phyloP scores from a whole-genome alignment of 2,329 filamentous ascomycete species.

The Colletotrichum spinosum region DNA sequence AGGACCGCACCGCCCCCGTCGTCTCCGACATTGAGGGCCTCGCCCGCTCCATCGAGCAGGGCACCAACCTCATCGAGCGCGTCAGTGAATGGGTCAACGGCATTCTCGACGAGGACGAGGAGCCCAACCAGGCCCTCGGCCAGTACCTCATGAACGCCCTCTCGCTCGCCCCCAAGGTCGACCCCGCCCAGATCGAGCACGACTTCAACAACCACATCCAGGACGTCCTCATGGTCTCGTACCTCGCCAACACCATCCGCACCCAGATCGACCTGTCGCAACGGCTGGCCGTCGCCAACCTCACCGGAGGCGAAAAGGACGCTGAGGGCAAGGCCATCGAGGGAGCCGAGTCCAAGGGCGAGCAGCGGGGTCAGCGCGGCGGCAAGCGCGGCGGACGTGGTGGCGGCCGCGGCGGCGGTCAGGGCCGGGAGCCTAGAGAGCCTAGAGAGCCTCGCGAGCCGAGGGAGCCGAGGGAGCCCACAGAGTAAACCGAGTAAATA shows the following conservation, averaged over 20 bases:
- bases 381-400: slow-evolving; percentile 64
- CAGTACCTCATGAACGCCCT: slow-evolving; percentile 96
- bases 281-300: slow-evolving; percentile 84
- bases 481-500: slow-evolving; percentile 44
- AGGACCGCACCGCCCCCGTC: slow-evolving; percentile 78
- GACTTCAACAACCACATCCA: slow-evolving; percentile 99
- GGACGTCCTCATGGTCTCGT: slow-evolving; percentile 97
- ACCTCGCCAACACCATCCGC: slow-evolving; percentile 97
- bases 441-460: slow-evolving; percentile 58
- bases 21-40: slow-evolving; percentile 91
- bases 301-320: slow-evolving; percentile 64
- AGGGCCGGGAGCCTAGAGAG: slow-evolving; percentile 52
- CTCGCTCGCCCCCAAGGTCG: slow-evolving; percentile 93
- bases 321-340: slow-evolving; percentile 59
- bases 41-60: slow-evolving; percentile 87
- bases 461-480: slow-evolving; percentile 54
- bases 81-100: slow-evolving; percentile 93
- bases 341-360: slow-evolving; percentile 53
- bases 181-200: slow-evolving; percentile 88
- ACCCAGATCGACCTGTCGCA: slow-evolving; percentile 99
- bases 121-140: slow-evolving; percentile 89
- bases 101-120: slow-evolving; percentile 92
- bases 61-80: slow-evolving; percentile 88
- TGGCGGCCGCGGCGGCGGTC: slow-evolving; percentile 64
- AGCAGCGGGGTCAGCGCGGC: slow-evolving; percentile 57